These are phyloP conservation scores for Geranium brycei DNA, from an alignment of 345 rosid genomes.

Conservation along the genomic window DNA sequence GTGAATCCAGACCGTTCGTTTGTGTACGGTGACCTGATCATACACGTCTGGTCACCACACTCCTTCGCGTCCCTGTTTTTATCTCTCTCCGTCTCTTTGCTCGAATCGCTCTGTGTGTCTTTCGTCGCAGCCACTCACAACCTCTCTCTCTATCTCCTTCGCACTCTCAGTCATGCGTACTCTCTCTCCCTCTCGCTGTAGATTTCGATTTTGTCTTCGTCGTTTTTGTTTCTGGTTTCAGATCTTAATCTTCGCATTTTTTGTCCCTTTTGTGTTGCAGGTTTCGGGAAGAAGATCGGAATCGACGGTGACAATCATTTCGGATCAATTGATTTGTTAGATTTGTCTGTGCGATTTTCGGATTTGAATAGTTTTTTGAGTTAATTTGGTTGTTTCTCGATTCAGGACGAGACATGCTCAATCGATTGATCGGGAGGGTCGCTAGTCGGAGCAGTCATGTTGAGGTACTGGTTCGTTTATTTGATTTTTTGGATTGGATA, in stretches of 20 bases:
- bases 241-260: not conserved
- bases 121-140: not conserved
- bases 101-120: not conserved
- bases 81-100: not conserved
- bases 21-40: not conserved
- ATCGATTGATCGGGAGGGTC: slow-evolving; percentile 3
- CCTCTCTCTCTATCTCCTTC: not conserved
- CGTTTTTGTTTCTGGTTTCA: not conserved
- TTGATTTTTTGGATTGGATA: not conserved
- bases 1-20: too few relatives aligned
- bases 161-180: not conserved
- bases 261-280: slow-evolving; percentile 1
- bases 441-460: not conserved
- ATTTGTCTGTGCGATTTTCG: too few relatives aligned
- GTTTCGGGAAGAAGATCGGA: slow-evolving; percentile 5
- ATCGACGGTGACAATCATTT: slow-evolving; percentile 1
- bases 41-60: not conserved
- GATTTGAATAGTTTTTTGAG: not conserved
- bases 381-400: not conserved
- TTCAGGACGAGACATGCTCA: slow-evolving; percentile 5
- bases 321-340: too few relatives aligned
- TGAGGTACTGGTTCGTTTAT: not conserved
- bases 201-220: not conserved
- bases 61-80: not conserved
- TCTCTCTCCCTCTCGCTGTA: not conserved